Evolutionary conservation across 306 rosid species (phyloP).

Genomic region (Fragaria ananassa): DNA sequence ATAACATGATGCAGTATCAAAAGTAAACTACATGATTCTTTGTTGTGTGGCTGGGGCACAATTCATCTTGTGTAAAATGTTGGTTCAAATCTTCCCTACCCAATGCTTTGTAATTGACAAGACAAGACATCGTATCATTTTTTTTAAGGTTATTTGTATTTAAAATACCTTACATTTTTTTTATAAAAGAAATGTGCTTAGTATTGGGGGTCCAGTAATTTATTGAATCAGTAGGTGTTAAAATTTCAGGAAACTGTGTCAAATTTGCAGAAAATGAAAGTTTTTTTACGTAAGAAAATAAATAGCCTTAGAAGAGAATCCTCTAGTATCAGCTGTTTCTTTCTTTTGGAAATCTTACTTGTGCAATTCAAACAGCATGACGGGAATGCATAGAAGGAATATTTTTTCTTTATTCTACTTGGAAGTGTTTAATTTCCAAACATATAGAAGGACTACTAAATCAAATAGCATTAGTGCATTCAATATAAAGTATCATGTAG

Average conservation of each 20-base stretch:
- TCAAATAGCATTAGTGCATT: not conserved
- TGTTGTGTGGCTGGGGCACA: not conserved
- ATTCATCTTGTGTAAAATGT: not conserved
- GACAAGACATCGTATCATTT: too few species aligned
- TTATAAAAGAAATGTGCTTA: not conserved
- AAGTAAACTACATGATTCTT: not conserved
- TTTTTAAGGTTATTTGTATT: too few species aligned
- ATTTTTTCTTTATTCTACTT: not conserved
- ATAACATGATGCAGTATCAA: not conserved
- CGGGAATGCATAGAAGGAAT: too few species aligned
- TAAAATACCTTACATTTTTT: too few species aligned
- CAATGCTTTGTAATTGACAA: not conserved
- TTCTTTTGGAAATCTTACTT: not conserved
- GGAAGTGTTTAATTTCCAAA: not conserved
- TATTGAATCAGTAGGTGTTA: not conserved
- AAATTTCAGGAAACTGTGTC: not conserved
- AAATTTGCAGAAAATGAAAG: not conserved
- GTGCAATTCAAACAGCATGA: not conserved
- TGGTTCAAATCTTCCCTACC: not conserved
- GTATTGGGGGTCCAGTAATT: not conserved
- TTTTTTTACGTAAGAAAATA: too few species aligned
- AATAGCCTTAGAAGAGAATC: not conserved
- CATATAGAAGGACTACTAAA: not conserved
- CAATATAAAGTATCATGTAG: not conserved
- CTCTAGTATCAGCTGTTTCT: not conserved